A percentile compares a stretch with the other conserved stretches of the same genome.
These are phyloP conservation scores for Phytopythium montanum DNA, from an alignment of 352 stramenopile genomes.

Conservation along the genomic window DNA sequence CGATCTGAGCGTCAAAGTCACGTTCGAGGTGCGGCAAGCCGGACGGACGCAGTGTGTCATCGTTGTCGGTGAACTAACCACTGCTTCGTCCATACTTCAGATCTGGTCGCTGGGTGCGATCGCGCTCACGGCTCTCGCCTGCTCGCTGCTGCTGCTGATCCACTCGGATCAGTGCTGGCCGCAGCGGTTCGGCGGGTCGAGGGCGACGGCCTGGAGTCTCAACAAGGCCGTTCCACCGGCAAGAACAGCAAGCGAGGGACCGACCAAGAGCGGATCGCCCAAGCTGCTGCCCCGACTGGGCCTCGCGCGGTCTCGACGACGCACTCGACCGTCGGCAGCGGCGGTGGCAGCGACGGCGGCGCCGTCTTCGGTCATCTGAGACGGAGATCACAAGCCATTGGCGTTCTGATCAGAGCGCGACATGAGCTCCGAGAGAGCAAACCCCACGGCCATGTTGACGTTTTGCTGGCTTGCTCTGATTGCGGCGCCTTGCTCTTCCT, in stretches of 20 bases:
- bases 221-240: not conserved
- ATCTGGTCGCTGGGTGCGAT: slow-evolving; percentile 57
- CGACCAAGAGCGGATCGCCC: not conserved
- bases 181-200: slow-evolving; percentile 15
- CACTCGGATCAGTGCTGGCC: slow-evolving; percentile 53
- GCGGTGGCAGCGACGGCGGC: not conserved
- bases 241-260: not conserved
- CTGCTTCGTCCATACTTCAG: slow-evolving; percentile 12
- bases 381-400: no score
- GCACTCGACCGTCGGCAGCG: not conserved
- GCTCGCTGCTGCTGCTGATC: slow-evolving; percentile 38
- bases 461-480: not conserved
- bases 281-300: not conserved
- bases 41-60: not conserved
- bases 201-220: not conserved
- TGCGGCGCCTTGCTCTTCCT: not conserved
- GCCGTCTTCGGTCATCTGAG: not conserved
- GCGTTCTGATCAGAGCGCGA: not conserved
- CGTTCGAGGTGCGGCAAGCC: slow-evolving; percentile 36
- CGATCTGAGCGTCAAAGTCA: slow-evolving; percentile 29
- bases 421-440: not conserved
- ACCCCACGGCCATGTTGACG: not conserved
- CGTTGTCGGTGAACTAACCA: not conserved
- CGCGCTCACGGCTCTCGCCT: slow-evolving; percentile 30
- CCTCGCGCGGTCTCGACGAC: not conserved